Evolutionary conservation across 495 filamentous ascomycete species (phyloP), one percentile per base, ranked within the genome.

Genomic region (Podospora pseudoanserina): DNA sequence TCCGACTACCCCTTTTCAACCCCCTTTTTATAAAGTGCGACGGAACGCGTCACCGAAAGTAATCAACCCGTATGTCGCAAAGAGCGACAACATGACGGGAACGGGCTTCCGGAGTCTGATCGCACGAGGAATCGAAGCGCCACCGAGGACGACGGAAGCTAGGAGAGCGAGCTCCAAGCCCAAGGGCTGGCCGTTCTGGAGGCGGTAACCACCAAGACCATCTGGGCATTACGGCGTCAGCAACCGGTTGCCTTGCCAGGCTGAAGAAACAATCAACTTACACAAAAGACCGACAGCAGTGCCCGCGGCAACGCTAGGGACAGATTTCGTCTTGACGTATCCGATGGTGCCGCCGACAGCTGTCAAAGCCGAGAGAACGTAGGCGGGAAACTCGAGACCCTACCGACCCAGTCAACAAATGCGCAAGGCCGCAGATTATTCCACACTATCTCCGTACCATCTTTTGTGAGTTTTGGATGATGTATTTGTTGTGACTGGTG

Each of bases 311-410:
- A 98, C 82, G 18, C 93, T 96, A 54, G 94, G 94, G 68, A 94
- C 76, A 27, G 93, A 97, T 67, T 91, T 88, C 0, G 93, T 95
- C 74, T 89, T 89, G 34, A 81, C 70, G 62, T 90, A 99, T 74
- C 95, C 95, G 72, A 91, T 90, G 64, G 89, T 88, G 68, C 95
- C 95, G 71, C 95, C 95, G 57, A 90, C 82, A 62, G 92, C 92
- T 68, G 93, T 97, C 32, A 99, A 84, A 72, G 86, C 83, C 64
- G 89, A 91, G 77, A 99, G 90, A 72, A 90, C 72, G 78, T 89
- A 89, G 63, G 94, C 92, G 5, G 76, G 71, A 58, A 79, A 49
- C 74, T 80, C 75, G 54, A 79, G 74, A 57, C 75, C 76, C 75
- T 79, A 56, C 39, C 39, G 7, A 32, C 39, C 39, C 39, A 49